Evolutionary conservation across 78 protist species (phyloP), one percentile per base, ranked within the genome.

Genomic region (Chrysochromulina parva): DNA sequence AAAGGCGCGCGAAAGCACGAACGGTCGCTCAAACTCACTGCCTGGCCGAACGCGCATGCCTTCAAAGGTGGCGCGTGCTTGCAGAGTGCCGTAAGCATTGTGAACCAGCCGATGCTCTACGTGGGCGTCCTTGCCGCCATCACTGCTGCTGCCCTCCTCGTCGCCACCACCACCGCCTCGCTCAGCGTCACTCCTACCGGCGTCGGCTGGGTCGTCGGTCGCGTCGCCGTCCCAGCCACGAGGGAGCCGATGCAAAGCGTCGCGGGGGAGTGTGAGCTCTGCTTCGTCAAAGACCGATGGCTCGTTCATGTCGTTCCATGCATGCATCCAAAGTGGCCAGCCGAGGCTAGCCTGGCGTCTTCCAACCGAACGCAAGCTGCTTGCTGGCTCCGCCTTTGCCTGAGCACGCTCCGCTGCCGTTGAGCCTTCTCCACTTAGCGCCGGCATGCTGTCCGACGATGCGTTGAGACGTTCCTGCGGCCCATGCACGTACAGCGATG

Each of bases 301-400:
- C 92, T 97, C 99, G 87, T 99, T 99, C 99, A 99, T 99, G 93
- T 99, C 99, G 78, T 99, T 99, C 99, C 99, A 99, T 54, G 88
- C 94, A 95, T 94, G 97, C 52, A 98, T 53, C 82, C 82, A 74
- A 3, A 26, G 4, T 13, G 82, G 82, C 82, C 82, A 74, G 62
- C 62, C 62, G 62, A 58, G 7, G 62, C 24, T 58, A 38, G 38
- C 38, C 38, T 38, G 38, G 38, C 38, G 38, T 38, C 38, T 38
- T 38, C 38, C 38, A 38, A 38, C 38, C 38, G 38, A 38, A 38
- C 38, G 38, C 38, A 38, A 38, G 38, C 38, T 38, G 38, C 38
- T 38, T 38, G 38, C 38, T 38, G 38, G 38, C 38, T 38, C 38
- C 38, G 38, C 38, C 38, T 38, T 38, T 38, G 38, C 38, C 38